Evolutionary conservation across 768 basidiomycete species (phyloP).

Genomic region (Leucocoprinus sp.): DNA sequence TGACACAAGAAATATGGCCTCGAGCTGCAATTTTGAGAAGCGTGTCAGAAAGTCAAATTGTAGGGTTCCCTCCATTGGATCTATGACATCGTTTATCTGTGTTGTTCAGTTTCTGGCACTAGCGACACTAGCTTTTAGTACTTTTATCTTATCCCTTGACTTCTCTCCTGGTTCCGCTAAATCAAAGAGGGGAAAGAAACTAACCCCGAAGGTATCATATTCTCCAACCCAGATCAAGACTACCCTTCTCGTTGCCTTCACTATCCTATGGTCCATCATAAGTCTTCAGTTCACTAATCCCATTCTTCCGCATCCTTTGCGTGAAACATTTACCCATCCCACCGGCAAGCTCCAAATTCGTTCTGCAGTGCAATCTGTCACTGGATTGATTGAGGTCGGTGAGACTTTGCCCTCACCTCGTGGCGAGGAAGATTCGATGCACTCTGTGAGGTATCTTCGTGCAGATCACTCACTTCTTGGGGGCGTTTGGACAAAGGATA

Average conservation of each 20-base stretch:
- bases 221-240: constrained; percentile 19
- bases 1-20: constrained; percentile 26
- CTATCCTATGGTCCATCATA: constrained; percentile 28
- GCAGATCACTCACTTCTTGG: constrained; percentile 60
- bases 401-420: constrained; percentile 44
- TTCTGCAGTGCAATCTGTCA: constrained; percentile 60
- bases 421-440: constrained; percentile 26
- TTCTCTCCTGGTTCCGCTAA: constrained; percentile 4
- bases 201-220: constrained; percentile 8
- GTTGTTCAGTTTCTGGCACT: constrained; percentile 33
- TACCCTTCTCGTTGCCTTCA: constrained; percentile 21
- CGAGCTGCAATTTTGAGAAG: constrained; percentile 18
- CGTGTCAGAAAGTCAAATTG: constrained; percentile 31
- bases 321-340: constrained; percentile 42
- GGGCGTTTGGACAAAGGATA: constrained; percentile 71
- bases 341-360: constrained; percentile 54
- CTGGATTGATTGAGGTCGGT: constrained; percentile 78
- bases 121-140: constrained; percentile 7
- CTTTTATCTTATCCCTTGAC: constrained; percentile 8
- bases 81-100: constrained; percentile 11
- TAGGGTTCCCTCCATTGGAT: constrained; percentile 17
- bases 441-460: constrained; percentile 53
- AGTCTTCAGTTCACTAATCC: constrained; percentile 40
- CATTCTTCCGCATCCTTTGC: constrained; percentile 47
- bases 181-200: constrained; percentile 15